Base-by-base conservation (phyloP, 2,329 filamentous ascomycete genomes). In the Exophiala sideris region DNA sequence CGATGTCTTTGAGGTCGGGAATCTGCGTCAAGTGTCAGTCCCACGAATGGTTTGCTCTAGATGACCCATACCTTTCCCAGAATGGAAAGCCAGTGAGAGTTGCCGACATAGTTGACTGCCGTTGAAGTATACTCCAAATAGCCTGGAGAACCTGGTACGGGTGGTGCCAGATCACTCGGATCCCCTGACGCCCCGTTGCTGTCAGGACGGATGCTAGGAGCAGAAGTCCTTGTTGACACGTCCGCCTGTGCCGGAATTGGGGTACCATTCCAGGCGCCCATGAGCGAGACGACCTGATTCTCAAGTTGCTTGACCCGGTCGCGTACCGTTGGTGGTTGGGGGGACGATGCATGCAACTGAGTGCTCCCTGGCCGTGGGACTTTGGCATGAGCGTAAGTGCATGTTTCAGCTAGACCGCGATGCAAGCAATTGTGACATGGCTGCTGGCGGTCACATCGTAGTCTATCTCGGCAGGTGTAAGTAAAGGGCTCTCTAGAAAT, bases 401-500 rank as follows among this genome's bases (percentile, higher is more conserved):
- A 97, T 53, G 89, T 86, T 53, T 81, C 75, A 12, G 86, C 85
- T 70, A 91, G 88, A 62, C 84, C 88, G 64, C 91, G 86, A 74
- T 95, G 95, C 53, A 89, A 41, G 49, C 65, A 66, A 42, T 63
- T 73, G 50, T 74, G 69, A 57, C 72, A 74, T 2, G 71, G 72
- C 18, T 56, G 9, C 64, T 61, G 54, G 63, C 70, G 65, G 67
- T 68, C 40, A 55, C 72, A 74, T 64, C 71, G 73, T 52, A 74
- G 70, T 52, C 73, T 74, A 42, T 70, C 65, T 16, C 67, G 64
- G 14, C 71, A 66, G 60, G 67, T 71, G 34, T 50, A 18, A 55
- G 52, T 8, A 21, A 29, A 29, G 24, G 1, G 24, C 24, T 47
- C 10, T 16, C 7, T 11, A 10, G 7, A 6, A 10, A 47, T 8